Conservation (phyloP, 805 yeast genomes). For the Saccharomycodes ludwigii region DNA sequence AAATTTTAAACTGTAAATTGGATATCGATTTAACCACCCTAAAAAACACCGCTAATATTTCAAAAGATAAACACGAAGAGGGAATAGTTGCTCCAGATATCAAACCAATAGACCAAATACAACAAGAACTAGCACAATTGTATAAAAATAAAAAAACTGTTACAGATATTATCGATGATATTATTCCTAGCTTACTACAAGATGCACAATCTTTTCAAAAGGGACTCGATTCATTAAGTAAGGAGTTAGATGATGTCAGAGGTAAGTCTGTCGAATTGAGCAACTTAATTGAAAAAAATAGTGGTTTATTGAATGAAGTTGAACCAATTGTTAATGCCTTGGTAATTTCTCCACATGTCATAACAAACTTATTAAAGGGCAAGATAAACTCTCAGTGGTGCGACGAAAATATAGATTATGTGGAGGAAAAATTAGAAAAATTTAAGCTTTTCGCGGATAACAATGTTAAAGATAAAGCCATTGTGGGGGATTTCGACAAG, state of each 20-base stretch:
- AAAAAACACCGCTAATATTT: no score
- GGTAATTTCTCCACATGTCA: slow-evolving; percentile 61
- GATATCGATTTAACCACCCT: no score
- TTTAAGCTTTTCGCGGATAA: no score
- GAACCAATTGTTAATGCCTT: slow-evolving; percentile 70
- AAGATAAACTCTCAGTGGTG: slow-evolving; percentile 52
- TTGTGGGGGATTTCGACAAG: no score
- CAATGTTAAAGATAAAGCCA: no score
- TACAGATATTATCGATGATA: slow-evolving; percentile 13
- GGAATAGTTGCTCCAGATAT: no score
- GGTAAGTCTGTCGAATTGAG: slow-evolving; percentile 38
- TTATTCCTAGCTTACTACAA: no score
- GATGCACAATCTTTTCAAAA: no score
- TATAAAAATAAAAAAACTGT: slow-evolving; percentile 11
- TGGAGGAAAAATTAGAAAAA: slow-evolving; percentile 45
- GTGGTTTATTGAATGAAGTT: slow-evolving; percentile 36
- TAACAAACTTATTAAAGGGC: slow-evolving; percentile 44
- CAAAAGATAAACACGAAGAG: no score
- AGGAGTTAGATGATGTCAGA: slow-evolving; percentile 51
- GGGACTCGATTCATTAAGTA: slow-evolving; percentile 42
- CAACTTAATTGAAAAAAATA: slow-evolving; percentile 34
- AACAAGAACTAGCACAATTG: slow-evolving; percentile 12
- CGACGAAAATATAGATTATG: slow-evolving; percentile 41
- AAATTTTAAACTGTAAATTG: no score
- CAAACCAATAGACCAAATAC: no score